These are phyloP conservation scores for Bocquillonia castaneifolia DNA, from an alignment of 441 rosid genomes.

Conservation along the genomic window DNA sequence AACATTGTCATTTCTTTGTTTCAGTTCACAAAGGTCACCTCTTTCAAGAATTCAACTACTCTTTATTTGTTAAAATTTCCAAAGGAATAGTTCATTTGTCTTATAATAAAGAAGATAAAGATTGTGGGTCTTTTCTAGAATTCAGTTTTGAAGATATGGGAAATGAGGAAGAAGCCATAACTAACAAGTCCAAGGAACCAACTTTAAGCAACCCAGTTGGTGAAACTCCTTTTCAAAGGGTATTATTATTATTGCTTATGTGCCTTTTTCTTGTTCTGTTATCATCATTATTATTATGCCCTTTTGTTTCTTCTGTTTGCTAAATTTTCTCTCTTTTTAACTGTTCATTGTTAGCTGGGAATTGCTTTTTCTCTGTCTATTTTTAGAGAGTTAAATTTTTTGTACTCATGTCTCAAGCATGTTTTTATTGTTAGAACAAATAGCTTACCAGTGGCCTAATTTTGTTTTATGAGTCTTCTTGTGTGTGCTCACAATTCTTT, in stretches of 20 bases:
- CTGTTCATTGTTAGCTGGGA: not conserved
- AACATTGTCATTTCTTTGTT: too few relatives aligned
- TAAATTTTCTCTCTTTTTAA: not conserved
- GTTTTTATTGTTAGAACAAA: not conserved
- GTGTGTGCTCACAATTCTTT: not conserved
- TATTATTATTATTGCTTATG: conserved; percentile 4
- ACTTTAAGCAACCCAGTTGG: conserved; percentile 19
- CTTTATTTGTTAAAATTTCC: not conserved
- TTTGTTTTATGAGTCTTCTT: not conserved
- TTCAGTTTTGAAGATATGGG: conserved; percentile 31
- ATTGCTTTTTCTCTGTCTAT: not conserved
- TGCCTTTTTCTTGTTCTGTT: not conserved
- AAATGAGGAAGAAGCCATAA: conserved; percentile 25
- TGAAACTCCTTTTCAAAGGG: conserved; percentile 33
- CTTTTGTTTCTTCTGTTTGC: not conserved
- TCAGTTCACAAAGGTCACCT: not conserved
- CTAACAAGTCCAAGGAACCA: conserved; percentile 19
- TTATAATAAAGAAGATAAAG: not conserved
- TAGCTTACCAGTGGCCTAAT: not conserved
- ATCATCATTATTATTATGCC: too few relatives aligned
- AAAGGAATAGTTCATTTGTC: not conserved
- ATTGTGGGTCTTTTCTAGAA: conserved; percentile 19
- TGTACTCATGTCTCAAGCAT: not conserved
- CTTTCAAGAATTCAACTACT: not conserved
- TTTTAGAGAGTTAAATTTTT: not conserved